phyloP scores from a whole-genome alignment of 495 filamentous ascomycete genomes.

The Aspergillus mulundensis region DNA sequence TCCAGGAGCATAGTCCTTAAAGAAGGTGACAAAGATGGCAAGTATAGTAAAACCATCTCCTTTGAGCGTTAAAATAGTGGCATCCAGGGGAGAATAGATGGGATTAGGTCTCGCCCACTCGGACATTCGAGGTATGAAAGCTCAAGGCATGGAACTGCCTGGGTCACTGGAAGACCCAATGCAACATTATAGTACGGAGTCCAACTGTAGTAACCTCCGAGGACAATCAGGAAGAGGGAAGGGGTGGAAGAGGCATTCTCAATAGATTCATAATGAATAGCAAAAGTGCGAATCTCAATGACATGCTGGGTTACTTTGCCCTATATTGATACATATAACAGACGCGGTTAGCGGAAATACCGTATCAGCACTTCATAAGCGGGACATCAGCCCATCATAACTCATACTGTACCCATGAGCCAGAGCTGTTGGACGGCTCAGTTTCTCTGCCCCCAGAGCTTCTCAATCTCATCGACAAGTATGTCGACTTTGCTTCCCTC shows the following conservation, averaged over 20 bases:
- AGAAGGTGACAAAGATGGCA: neutral
- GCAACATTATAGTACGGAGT: neutral
- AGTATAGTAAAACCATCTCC: too few species aligned
- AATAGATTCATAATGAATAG: neutral
- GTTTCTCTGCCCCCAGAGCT: slow-evolving; percentile 36
- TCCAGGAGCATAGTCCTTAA: neutral
- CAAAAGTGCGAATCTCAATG: neutral
- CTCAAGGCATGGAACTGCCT: neutral
- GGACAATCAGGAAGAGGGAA: neutral
- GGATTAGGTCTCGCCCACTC: neutral
- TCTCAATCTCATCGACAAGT: slow-evolving; percentile 68
- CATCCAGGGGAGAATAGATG: too few species aligned
- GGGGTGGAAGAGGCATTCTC: neutral
- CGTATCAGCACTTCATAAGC: neutral
- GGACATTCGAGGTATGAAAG: neutral
- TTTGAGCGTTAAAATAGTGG: too few species aligned
- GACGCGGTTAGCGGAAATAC: neutral
- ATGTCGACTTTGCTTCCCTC: slow-evolving; percentile 64
- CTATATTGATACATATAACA: neutral
- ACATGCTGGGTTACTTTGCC: neutral
- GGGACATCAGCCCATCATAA: neutral
- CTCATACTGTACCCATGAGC: neutral
- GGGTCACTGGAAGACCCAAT: neutral
- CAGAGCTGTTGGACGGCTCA: neutral
- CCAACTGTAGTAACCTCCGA: neutral